These are phyloP conservation scores for Haplosporangium gracile DNA, from an alignment of 192 early-diverging fungal genomes.

Conservation along the genomic window DNA sequence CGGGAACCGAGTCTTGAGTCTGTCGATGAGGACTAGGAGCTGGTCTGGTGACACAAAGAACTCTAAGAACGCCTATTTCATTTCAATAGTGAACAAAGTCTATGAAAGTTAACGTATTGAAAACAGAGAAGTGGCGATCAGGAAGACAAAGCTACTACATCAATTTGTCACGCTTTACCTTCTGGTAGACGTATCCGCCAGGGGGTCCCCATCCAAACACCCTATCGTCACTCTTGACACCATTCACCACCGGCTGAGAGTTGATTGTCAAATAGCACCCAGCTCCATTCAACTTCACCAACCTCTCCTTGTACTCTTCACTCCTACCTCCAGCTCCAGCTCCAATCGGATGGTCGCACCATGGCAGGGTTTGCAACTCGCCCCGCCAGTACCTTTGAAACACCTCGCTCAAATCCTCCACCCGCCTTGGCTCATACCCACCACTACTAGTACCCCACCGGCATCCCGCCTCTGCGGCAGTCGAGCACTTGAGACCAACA, in stretches of 20 bases:
- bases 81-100: slow-evolving; percentile 72
- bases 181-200: slow-evolving; percentile 95
- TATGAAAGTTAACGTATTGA: slow-evolving; percentile 67
- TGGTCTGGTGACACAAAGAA: slow-evolving; percentile 82
- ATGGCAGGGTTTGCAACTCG: slow-evolving; percentile 85
- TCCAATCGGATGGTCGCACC: slow-evolving; percentile 74
- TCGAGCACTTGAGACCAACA: slow-evolving; percentile 72
- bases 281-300: slow-evolving; percentile 76
- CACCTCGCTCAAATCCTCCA: slow-evolving; percentile 74
- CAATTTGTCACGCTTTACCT: slow-evolving; percentile 45
- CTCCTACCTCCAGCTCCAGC: background rate
- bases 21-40: slow-evolving; percentile 75
- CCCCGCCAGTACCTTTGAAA: slow-evolving; percentile 88
- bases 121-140: background rate
- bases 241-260: slow-evolving; percentile 94
- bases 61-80: slow-evolving; percentile 85
- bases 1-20: slow-evolving; percentile 68
- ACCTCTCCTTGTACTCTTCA: slow-evolving; percentile 25
- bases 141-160: too few species aligned
- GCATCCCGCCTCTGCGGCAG: slow-evolving; percentile 66
- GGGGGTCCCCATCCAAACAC: slow-evolving; percentile 94
- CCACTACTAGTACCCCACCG: slow-evolving; percentile 73
- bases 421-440: slow-evolving; percentile 57
- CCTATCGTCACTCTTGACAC: slow-evolving; percentile 75
- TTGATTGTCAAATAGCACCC: slow-evolving; percentile 93